Base-by-base conservation (phyloP, 208 protist species). In the Herpetomonas tarakana region DNA sequence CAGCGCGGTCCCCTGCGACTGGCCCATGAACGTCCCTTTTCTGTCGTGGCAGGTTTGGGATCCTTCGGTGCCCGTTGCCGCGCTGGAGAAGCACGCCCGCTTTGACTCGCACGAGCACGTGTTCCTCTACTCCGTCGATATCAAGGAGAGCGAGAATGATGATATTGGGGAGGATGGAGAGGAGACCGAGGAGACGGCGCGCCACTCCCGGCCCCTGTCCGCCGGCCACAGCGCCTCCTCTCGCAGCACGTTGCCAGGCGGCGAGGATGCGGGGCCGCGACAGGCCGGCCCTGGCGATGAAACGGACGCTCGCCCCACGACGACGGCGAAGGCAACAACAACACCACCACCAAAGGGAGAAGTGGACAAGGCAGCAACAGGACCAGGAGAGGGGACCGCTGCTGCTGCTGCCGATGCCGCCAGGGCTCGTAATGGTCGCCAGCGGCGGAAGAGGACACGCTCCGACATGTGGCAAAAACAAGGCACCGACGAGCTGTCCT, bases 31-130 rank as follows among this genome's bases (percentile, higher is more conserved):
- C 54, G 63, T 93, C 22, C 83, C 84, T 0, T 93, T 93, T 58
- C 60, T 96, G 18, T 76, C 86, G 1, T 96, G 89, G 86, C 89
- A 96, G 60, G 75, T 96, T 12, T 96, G 89, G 86, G 89, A 96
- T 58, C 77, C 86, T 0, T 72, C 76, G 22, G 77, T 93, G 53
- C 86, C 89, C 3, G 51, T 87, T 25, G 71, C 68, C 14, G 68
- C 74, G 25, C 27, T 92, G 14, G 55, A 53, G 16, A 74, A 78
- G 61, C 84, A 92, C 64, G 73, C 81, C 2, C 57, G 59, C 30
- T 94, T 90, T 58, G 88, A 90, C 25, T 78, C 75, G 0, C 88
- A 91, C 45, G 68, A 75, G 51, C 78, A 85, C 62, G 57, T 90
- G 28, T 91, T 90, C 59, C 58, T 94, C 25, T 94, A 92, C 56